Evolutionary conservation across 1,139 yeast species (phyloP).

Genomic region (Schwanniomyces etchellsii): DNA sequence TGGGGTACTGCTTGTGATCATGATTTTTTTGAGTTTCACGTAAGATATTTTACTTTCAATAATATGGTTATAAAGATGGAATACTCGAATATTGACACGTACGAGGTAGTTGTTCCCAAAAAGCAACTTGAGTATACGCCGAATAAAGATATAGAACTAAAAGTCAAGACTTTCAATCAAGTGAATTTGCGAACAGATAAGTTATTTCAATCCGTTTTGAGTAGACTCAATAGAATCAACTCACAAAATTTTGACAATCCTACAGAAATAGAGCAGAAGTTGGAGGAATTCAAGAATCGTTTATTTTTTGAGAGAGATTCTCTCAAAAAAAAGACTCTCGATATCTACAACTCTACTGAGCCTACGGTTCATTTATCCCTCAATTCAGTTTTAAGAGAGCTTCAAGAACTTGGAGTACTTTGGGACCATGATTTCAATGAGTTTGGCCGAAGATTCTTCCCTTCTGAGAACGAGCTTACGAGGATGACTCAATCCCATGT

Average conservation of each 20-base stretch:
- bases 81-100: conserved; percentile 64
- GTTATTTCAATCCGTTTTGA: conserved; percentile 72
- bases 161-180: conserved; percentile 54
- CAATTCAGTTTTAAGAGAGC: conserved; percentile 61
- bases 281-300: conserved; percentile 60
- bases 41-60: conserved; percentile 78
- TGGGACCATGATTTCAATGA: conserved; percentile 87
- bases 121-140: conserved; percentile 70
- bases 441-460: conserved; percentile 76
- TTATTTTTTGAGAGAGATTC: conserved; percentile 46
- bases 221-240: conserved; percentile 70
- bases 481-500: conserved; percentile 86
- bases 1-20: conserved; percentile 51
- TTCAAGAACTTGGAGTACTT: conserved; percentile 76
- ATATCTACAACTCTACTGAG: conserved; percentile 48
- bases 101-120: conserved; percentile 76
- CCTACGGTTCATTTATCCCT: conserved; percentile 67
- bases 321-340: conserved; percentile 42
- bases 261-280: conserved; percentile 21
- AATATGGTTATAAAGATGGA: conserved; percentile 78
- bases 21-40: conserved; percentile 74
- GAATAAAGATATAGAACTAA: conserved; percentile 61
- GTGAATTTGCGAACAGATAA: conserved; percentile 48
- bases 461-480: conserved; percentile 91
- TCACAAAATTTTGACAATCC: conserved; percentile 69